Evolutionary conservation across 2,329 filamentous ascomycete species (phyloP), one percentile per base, ranked within the genome.

Genomic region (Pestalotiopsis sp.): DNA sequence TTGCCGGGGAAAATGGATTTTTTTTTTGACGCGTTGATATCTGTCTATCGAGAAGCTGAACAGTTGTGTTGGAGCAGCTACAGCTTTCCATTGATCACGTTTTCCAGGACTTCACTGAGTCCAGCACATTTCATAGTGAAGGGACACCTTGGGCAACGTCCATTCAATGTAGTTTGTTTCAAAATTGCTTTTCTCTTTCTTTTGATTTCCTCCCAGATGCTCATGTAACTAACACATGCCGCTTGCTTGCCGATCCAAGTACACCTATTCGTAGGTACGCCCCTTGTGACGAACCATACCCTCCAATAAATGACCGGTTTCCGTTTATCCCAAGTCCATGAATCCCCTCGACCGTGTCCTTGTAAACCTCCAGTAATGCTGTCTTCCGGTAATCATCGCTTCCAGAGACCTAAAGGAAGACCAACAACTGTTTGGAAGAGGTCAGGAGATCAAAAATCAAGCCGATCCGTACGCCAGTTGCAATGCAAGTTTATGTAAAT

Each of bases 121-220:
- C 7, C 7, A 36, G 9, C 31, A 36, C 31, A 36, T 36, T 36
- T 36, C 31, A 36, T 2, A 36, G 31, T 36, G 6, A 5, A 36
- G 31, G 31, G 9, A 36, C 31, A 9, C 6, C 31, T 36, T 36
- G 31, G 6, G 14, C 17, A 11, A 52, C 9, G 45, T 52, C 7
- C 45, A 52, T 52, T 17, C 7, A n/a, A 52, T 52, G 45, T 52
- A 52, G 9, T n/a, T 52, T 52, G n/a, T 62, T 62, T 52, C 25
- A 65, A 65, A 65, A 58, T 66, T 66, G 64, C 64, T 66, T 66
- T 66, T 66, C 45, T 66, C 64, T 66, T 66, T 31, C 41, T 27
- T 52, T 58, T 11, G 31, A 62, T 36, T 23, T 20, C 49, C 64
- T 20, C 9, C 40, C 62, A 36, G 14, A 23, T 63, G 27, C 20